A percentile compares a stretch with the other conserved stretches of the same genome.
Evolutionary conservation across 148 eudicot genomes (phyloP).

Genomic region (Polygonum aviculare): DNA sequence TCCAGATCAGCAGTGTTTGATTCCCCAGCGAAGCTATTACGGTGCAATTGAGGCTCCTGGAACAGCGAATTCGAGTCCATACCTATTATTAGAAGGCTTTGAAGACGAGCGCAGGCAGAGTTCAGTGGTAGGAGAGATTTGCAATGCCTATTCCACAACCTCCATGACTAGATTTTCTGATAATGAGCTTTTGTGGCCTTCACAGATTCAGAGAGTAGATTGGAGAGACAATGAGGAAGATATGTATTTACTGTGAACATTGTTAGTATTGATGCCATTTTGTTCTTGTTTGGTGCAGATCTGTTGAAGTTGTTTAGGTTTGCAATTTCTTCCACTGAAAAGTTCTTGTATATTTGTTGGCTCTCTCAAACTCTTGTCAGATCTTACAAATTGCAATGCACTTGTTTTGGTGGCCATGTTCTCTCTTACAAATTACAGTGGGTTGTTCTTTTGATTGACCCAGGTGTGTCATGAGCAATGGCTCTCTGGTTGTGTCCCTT

Average conservation of each 20-base stretch:
- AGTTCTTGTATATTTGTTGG: background rate
- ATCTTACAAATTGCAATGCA: background rate
- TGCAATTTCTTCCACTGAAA: background rate
- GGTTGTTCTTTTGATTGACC: slow-evolving; percentile 13
- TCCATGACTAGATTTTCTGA: background rate
- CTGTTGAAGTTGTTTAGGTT: background rate
- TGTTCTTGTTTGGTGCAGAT: background rate
- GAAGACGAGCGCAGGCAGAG: background rate
- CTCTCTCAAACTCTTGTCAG: background rate
- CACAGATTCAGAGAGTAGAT: background rate
- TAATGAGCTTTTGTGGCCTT: background rate
- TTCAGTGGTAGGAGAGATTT: background rate
- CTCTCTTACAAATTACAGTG: no score
- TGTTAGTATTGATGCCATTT: background rate
- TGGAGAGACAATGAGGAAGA: slow-evolving; percentile 3
- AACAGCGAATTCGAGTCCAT: background rate
- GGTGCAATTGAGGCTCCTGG: background rate
- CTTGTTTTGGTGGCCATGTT: no score
- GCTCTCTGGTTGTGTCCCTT: slow-evolving; percentile 44
- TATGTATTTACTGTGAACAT: background rate
- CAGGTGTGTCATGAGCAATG: slow-evolving; percentile 38
- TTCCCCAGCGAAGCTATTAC: slow-evolving; percentile 1
- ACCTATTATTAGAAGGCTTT: background rate
- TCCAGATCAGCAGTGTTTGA: background rate
- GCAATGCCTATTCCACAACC: background rate